Percentiles rank a stretch among this genome's conserved stretches.
Conservation (phyloP, 306 rosid species). For the Inga laurina region DNA sequence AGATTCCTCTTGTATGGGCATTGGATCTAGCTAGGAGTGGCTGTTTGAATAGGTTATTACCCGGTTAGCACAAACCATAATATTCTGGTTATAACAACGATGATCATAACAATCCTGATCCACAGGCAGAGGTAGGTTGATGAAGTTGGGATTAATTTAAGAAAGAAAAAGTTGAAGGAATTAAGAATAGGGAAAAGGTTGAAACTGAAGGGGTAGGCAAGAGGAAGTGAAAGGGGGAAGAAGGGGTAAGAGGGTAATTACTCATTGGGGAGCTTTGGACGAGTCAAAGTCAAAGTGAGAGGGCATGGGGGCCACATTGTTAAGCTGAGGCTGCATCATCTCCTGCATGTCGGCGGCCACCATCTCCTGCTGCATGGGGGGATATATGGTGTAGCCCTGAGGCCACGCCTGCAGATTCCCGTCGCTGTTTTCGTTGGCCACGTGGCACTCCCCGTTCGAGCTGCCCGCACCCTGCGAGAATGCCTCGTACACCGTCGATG, state of each 20-base stretch:
- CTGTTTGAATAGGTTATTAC: neutral
- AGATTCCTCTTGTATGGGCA: neutral
- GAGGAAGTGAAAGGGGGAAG: no score
- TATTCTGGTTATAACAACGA: no score
- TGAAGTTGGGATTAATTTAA: neutral
- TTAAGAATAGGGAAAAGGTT: no score
- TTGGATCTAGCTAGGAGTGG: neutral
- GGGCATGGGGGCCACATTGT: neutral
- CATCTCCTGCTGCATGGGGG: slow-evolving; percentile 23
- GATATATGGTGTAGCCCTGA: slow-evolving; percentile 49
- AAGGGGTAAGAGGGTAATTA: neutral
- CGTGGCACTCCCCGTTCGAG: slow-evolving; percentile 59
- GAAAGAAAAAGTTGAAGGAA: neutral
- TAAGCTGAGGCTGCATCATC: neutral
- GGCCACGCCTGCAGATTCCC: slow-evolving; percentile 59
- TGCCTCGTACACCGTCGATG: slow-evolving; percentile 56
- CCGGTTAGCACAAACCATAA: neutral
- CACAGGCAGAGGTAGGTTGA: neutral
- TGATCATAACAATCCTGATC: neutral
- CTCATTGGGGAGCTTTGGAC: neutral
- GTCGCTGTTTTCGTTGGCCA: slow-evolving; percentile 38
- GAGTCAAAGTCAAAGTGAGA: neutral
- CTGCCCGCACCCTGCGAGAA: slow-evolving; percentile 69
- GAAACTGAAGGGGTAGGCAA: no score
- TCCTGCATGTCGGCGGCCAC: neutral